Base-by-base conservation (phyloP, 2,329 filamentous ascomycete species). In the Onygena corvina region DNA sequence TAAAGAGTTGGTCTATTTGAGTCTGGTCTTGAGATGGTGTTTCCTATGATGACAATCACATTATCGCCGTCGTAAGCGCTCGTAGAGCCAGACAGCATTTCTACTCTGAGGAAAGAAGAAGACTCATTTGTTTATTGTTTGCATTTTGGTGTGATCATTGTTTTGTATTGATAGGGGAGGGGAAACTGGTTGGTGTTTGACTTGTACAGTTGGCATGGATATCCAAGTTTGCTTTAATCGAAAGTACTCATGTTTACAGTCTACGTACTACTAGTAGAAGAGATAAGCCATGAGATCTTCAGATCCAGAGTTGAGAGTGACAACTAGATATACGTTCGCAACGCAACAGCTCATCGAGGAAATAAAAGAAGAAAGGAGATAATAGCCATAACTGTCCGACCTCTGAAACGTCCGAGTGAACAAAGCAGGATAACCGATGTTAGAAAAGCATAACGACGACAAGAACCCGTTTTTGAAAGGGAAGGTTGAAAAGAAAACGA, bases 21-120 rank as follows among this genome's bases (percentile, higher is more conserved):
- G 36, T 40, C 20, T 21, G 36, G 18, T 40, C 2, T 25, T 40
- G 36, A 40, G 25, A 11, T 29, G 27, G 36, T 14, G 36, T 23
- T 40, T 40, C 36, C 36, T 40, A n/a, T 40, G 36, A 40, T 40
- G 36, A 40, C 14, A 40, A 9, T 23, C 8, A 40, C 25, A 40
- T 40, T 18, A 18, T 9, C 16, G 21, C 14, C 21, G 36, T 40
- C 25, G 36, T 40, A 40, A 36, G 36, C 7, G 36, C 20, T n/a
- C 6, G 11, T 7, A 36, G 2, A 21, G 20, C 36, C 36, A 23
- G 7, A 40, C 36, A 23, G 36, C 36, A 40, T 40, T 23, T 40
- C 36, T 21, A 23, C 4, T 23, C 36, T 40, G 36, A 40, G 36
- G 36, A 40, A 23, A 23, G 36, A 23, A 8, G 18, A 21, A 23